These are phyloP conservation scores for Zea mays DNA, from an alignment of 176 grass and related monocot species.

Conservation along the genomic window DNA sequence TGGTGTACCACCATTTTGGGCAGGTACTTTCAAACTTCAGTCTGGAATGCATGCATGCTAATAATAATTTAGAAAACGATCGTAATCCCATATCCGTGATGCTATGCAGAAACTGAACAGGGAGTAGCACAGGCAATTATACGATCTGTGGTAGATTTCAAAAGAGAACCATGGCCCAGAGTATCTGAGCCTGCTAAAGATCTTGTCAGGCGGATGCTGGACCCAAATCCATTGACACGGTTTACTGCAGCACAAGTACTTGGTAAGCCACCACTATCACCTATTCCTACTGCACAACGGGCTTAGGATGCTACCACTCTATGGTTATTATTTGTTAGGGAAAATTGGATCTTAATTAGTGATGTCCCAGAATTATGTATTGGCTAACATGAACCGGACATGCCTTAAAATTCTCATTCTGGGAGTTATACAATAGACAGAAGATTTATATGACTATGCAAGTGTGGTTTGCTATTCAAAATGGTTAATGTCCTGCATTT, in stretches of 20 bases:
- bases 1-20: conserved; percentile 97
- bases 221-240: conserved; percentile 76
- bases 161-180: conserved; percentile 92
- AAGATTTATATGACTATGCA: background rate
- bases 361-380: conserved; percentile 25
- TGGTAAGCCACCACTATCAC: conserved; percentile 49
- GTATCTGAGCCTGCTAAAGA: conserved; percentile 94
- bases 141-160: conserved; percentile 79
- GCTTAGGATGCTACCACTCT: background rate
- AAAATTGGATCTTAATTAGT: conserved; percentile 3
- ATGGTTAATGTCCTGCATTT: background rate
- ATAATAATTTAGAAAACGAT: conserved; percentile 7
- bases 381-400: conserved; percentile 11
- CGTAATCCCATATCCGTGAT: conserved; percentile 28
- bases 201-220: conserved; percentile 87
- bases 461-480: conserved; percentile 8
- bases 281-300: background rate
- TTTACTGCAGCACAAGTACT: conserved; percentile 89
- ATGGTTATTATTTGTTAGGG: background rate
- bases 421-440: background rate
- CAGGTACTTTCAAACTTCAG: conserved; percentile 54
- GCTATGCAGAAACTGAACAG: conserved; percentile 77
- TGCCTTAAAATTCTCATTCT: conserved; percentile 14
- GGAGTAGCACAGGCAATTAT: conserved; percentile 98
- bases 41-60: conserved; percentile 19